These are phyloP conservation scores for Sicyos edulis DNA, from an alignment of 306 rosid species.

Conservation along the genomic window DNA sequence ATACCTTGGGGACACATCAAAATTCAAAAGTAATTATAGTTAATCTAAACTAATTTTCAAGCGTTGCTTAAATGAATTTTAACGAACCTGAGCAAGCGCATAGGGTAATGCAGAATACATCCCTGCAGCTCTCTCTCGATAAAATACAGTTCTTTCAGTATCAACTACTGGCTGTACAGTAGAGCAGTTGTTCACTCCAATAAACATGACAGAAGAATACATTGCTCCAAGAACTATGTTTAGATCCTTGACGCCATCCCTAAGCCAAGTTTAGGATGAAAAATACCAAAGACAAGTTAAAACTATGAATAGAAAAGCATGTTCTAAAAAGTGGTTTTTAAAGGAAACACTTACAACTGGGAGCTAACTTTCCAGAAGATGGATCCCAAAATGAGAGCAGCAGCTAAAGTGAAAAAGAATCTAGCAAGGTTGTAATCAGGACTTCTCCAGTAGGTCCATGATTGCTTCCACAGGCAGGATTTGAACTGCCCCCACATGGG, in stretches of 20 bases:
- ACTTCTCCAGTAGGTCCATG: slow-evolving; percentile 69
- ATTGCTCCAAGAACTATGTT: slow-evolving; percentile 37
- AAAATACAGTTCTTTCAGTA: too few species aligned
- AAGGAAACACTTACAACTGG: not conserved
- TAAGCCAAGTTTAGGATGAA: not conserved
- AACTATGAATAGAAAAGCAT: not conserved
- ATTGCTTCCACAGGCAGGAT: slow-evolving; percentile 62
- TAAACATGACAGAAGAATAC: slow-evolving; percentile 39
- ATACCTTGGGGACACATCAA: too few species aligned
- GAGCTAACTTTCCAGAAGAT: slow-evolving; percentile 41
- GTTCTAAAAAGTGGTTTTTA: not conserved
- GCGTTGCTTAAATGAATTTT: not conserved
- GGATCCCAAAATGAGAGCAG: slow-evolving; percentile 46
- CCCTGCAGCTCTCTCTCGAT: too few species aligned
- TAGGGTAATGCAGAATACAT: too few species aligned
- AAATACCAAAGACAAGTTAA: not conserved
- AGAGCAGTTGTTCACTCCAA: slow-evolving; percentile 51
- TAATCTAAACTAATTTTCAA: too few species aligned
- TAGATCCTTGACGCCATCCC: not conserved
- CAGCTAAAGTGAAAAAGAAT: slow-evolving; percentile 25
- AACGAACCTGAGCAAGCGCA: slow-evolving; percentile 60
- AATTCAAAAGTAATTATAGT: not conserved
- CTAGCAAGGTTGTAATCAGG: slow-evolving; percentile 58
- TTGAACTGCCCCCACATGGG: slow-evolving; percentile 55
- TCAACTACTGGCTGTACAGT: slow-evolving; percentile 45